Percentiles rank a stretch among this genome's conserved stretches.
Conservation (phyloP, 208 protist species). For the Balamuthia mandrillaris region DNA sequence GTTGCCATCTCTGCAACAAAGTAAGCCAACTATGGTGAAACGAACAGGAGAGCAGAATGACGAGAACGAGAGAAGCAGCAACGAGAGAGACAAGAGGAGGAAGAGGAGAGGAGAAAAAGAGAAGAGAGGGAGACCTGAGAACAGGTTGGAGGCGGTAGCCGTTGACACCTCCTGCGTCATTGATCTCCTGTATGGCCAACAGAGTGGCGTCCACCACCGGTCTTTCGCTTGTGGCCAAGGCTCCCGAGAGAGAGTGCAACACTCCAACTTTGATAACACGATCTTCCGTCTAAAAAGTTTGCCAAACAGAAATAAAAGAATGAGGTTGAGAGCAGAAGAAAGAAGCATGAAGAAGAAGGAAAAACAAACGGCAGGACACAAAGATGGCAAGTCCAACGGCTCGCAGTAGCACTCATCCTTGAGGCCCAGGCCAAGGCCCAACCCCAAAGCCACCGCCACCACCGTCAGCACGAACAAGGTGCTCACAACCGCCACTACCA, state of each 20-base stretch:
- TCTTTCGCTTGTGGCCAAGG: not conserved
- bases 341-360: not conserved
- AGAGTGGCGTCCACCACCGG: constrained; percentile 8
- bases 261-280: not conserved
- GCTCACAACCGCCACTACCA: too few species aligned
- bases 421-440: too few species aligned
- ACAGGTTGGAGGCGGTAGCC: not conserved
- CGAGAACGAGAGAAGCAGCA: too few species aligned
- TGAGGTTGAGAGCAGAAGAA: not conserved
- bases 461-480: too few species aligned
- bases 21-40: too few species aligned
- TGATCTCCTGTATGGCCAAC: constrained; percentile 16
- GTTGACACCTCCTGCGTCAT: not conserved
- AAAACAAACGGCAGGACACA: not conserved
- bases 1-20: not conserved
- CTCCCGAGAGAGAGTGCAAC: not conserved
- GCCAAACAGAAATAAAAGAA: too few species aligned
- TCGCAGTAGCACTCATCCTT: too few species aligned
- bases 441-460: too few species aligned
- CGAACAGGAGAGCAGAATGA: too few species aligned
- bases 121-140: too few species aligned
- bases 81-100: too few species aligned
- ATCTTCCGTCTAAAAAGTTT: not conserved
- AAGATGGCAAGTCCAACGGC: not conserved
- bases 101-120: too few species aligned